phyloP scores from a whole-genome alignment of 208 protist species.

The Leishmania tarentolae region DNA sequence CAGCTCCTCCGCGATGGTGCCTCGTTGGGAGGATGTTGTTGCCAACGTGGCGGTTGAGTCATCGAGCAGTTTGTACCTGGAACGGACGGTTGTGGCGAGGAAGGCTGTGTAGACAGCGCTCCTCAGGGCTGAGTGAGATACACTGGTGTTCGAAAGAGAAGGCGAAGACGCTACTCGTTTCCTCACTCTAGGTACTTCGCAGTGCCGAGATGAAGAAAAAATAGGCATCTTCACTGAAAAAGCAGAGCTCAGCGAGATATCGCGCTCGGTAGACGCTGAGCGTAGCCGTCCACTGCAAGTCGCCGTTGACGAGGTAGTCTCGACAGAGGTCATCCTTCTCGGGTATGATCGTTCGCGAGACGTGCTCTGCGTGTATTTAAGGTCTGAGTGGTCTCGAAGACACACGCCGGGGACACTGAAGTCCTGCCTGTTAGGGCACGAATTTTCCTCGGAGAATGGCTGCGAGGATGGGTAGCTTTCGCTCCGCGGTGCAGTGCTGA shows the following conservation, averaged over 20 bases:
- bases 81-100: conserved; percentile 14
- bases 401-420: conserved; percentile 15
- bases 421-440: conserved; percentile 1
- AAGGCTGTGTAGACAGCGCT: conserved; percentile 14
- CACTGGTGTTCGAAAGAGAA: neutral
- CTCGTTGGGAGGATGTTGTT: neutral
- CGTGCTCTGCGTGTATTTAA: neutral
- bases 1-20: conserved; percentile 23
- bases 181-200: neutral
- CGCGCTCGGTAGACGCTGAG: conserved; percentile 10
- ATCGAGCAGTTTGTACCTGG: conserved; percentile 19
- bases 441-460: neutral
- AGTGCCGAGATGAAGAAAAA: neutral
- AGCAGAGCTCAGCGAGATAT: neutral
- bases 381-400: conserved; percentile 10
- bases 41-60: neutral
- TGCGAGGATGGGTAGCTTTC: neutral
- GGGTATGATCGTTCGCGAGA: conserved; percentile 12
- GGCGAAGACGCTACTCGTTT: neutral
- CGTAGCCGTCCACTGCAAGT: conserved; percentile 6
- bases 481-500: neutral
- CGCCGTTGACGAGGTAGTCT: conserved; percentile 10
- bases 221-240: neutral
- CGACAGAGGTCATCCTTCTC: neutral
- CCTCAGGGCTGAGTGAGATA: conserved; percentile 2